Conservation (phyloP, 2,329 filamentous ascomycete genomes). For the Chaetomiaceae sp. region DNA sequence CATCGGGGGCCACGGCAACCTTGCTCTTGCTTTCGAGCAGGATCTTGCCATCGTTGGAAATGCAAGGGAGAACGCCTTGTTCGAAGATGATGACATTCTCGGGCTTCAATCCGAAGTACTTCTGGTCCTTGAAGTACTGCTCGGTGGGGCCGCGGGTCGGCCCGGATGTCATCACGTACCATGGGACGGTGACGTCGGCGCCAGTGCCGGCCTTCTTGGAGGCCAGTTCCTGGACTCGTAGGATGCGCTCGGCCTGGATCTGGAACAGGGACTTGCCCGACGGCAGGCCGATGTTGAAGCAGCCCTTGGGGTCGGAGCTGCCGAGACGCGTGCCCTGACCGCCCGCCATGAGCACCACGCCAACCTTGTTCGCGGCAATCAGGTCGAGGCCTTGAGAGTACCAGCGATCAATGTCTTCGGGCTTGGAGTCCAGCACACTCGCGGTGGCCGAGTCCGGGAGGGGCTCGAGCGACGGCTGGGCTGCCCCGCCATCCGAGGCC, state of each 20-base stretch:
- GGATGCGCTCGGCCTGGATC: conserved; percentile 92
- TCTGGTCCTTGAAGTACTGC: conserved; percentile 83
- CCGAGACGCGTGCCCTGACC: conserved; percentile 93
- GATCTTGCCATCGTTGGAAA: conserved; percentile 97
- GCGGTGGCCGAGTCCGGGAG: conserved; percentile 81
- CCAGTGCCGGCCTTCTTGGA: conserved; percentile 56
- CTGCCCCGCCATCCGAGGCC: conserved; percentile 47
- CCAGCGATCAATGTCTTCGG: conserved; percentile 76
- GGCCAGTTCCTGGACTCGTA: conserved; percentile 77
- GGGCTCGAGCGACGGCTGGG: conserved; percentile 65
- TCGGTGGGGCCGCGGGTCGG: conserved; percentile 90
- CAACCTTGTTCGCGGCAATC: conserved; percentile 68
- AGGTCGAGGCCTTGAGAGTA: conserved; percentile 78
- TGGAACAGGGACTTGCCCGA: conserved; percentile 95
- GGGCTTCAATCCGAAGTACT: conserved; percentile 82
- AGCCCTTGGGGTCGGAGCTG: conserved; percentile 93
- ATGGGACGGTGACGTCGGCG: conserved; percentile 67
- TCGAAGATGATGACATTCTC: conserved; percentile 91
- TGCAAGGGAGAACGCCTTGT: conserved; percentile 93
- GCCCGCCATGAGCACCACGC: conserved; percentile 93
- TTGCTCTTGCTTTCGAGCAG: conserved; percentile 84
- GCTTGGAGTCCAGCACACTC: conserved; percentile 83
- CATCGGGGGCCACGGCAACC: conserved; percentile 92
- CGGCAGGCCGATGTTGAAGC: conserved; percentile 92
- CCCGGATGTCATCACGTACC: conserved; percentile 99